These are phyloP conservation scores for Fomitiporia mediterranea DNA, from an alignment of 1,284 basidiomycete genomes.

Conservation along the genomic window DNA sequence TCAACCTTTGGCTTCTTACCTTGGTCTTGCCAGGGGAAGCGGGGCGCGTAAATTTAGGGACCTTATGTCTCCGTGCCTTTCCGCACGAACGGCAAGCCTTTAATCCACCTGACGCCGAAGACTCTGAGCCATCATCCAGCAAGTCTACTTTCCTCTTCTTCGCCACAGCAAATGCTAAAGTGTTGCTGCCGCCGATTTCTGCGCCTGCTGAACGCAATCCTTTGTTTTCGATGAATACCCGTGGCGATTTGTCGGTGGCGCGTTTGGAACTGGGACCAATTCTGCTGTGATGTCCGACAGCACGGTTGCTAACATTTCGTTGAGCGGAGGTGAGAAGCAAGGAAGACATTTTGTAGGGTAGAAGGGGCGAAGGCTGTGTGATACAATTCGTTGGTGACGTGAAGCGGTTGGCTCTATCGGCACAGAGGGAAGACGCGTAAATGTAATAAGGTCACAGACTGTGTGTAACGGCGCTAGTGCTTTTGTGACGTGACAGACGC, in stretches of 20 bases:
- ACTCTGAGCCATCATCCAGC: conserved; percentile 1
- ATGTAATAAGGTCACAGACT: too few species aligned
- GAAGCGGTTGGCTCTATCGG: too few species aligned
- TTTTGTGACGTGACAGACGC: not conserved
- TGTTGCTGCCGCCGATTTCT: not conserved
- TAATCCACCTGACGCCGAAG: not conserved
- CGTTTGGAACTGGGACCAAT: not conserved
- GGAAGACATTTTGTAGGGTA: not conserved
- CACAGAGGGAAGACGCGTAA: too few species aligned
- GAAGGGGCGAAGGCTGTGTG: not conserved
- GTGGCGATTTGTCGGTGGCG: not conserved
- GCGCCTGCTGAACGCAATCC: conserved; percentile 5
- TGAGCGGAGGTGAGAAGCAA: not conserved
- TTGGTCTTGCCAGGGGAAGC: too few species aligned
- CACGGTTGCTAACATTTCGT: not conserved
- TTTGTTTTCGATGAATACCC: not conserved
- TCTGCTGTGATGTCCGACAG: not conserved
- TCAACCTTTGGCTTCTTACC: too few species aligned
- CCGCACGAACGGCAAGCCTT: not conserved
- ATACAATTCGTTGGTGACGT: too few species aligned
- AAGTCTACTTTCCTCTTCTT: conserved; percentile 13
- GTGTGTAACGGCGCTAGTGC: not conserved
- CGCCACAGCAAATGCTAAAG: too few species aligned
- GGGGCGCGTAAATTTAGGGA: not conserved
- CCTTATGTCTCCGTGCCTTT: conserved; percentile 7